A percentile compares a stretch with the other conserved stretches of the same genome.
Evolutionary conservation across 2,329 filamentous ascomycete species (phyloP).

Genomic region (Plenodomus lindquistii): DNA sequence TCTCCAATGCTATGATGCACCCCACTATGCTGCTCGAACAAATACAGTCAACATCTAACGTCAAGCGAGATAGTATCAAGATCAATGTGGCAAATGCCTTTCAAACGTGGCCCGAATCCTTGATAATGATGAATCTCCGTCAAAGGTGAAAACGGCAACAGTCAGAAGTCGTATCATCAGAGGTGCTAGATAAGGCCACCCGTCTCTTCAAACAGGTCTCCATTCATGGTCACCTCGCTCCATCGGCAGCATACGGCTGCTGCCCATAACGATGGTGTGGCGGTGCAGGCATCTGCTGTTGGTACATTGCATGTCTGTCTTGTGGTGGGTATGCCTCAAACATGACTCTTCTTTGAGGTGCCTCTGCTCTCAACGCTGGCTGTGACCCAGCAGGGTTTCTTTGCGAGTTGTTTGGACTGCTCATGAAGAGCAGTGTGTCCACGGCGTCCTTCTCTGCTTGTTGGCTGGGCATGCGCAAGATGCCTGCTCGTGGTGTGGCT

Average conservation of each 20-base stretch:
- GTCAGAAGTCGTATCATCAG: too few species aligned
- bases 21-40: too few species aligned
- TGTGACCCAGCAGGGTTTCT: slow-evolving; percentile 26
- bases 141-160: too few species aligned
- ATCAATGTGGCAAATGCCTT: neutral
- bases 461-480: slow-evolving; percentile 70
- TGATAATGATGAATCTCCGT: too few species aligned
- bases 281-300: slow-evolving; percentile 25
- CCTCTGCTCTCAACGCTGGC: slow-evolving; percentile 31
- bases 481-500: slow-evolving; percentile 48
- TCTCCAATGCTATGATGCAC: too few species aligned
- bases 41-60: neutral
- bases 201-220: too few species aligned
- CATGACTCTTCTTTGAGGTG: slow-evolving; percentile 41
- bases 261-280: slow-evolving; percentile 24
- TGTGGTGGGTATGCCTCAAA: slow-evolving; percentile 38
- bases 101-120: too few species aligned
- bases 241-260: slow-evolving; percentile 32
- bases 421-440: slow-evolving; percentile 80
- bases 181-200: too few species aligned
- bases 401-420: slow-evolving; percentile 71
- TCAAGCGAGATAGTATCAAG: neutral
- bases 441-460: slow-evolving; percentile 78
- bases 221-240: slow-evolving; percentile 23
- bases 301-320: slow-evolving; percentile 26